Evolutionary conservation across 495 filamentous ascomycete genomes (phyloP).

Genomic region (Penicillium pancosmium): DNA sequence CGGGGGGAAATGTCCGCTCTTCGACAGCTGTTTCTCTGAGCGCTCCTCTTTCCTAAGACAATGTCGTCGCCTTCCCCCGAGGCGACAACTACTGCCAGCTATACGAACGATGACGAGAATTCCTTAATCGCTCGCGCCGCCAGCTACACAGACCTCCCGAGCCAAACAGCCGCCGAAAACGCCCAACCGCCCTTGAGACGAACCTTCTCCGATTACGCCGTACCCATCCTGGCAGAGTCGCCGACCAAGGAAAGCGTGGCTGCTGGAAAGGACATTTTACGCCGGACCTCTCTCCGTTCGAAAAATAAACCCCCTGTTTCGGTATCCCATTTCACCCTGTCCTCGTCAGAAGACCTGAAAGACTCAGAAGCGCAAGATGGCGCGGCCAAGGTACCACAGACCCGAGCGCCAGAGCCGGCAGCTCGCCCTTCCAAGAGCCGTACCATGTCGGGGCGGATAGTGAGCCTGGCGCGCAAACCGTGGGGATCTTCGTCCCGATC

Average conservation of each 20-base stretch:
- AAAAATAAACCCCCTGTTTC: slow-evolving; percentile 38
- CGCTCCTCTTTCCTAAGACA: slow-evolving; percentile 23
- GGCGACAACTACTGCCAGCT: slow-evolving; percentile 19
- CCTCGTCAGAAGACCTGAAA: slow-evolving; percentile 40
- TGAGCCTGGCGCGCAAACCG: slow-evolving; percentile 66
- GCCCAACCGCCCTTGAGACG: slow-evolving; percentile 38
- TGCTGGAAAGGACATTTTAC: slow-evolving; percentile 50
- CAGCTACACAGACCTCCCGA: slow-evolving; percentile 48
- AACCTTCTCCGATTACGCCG: slow-evolving; percentile 47
- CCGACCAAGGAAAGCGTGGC: slow-evolving; percentile 48
- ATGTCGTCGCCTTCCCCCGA: slow-evolving; percentile 40
- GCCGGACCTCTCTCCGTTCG: slow-evolving; percentile 46
- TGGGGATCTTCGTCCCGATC: slow-evolving; percentile 69
- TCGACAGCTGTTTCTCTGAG: slow-evolving; percentile 18
- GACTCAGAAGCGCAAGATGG: slow-evolving; percentile 24
- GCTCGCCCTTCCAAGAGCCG: slow-evolving; percentile 48
- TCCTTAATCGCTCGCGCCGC: slow-evolving; percentile 39
- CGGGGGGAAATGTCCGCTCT: slow-evolving; percentile 36
- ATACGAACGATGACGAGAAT: slow-evolving; percentile 30
- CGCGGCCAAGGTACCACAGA: slow-evolving; percentile 32
- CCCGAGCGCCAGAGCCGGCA: slow-evolving; percentile 41
- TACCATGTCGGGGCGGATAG: slow-evolving; percentile 65
- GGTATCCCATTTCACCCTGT: slow-evolving; percentile 42
- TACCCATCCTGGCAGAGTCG: slow-evolving; percentile 36
- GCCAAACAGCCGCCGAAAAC: slow-evolving; percentile 25